Evolutionary conservation across 2,329 filamentous ascomycete genomes (phyloP), one percentile per base, ranked within the genome.

Genomic region (Ascochyta fabae): DNA sequence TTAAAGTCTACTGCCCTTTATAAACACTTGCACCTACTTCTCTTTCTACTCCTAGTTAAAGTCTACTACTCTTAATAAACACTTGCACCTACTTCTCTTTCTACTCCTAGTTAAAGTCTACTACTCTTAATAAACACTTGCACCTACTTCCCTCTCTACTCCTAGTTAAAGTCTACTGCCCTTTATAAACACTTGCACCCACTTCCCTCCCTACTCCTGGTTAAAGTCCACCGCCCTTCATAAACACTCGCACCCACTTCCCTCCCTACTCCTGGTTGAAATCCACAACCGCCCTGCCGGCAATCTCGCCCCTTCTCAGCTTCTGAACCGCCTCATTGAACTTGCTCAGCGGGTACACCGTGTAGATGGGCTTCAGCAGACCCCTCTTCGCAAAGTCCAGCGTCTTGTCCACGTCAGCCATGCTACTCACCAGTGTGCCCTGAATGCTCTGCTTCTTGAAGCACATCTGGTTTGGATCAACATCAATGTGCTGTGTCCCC

Each of bases 231-330:
- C 76, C 16, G 16, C 16, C 16, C 16, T 23, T 23, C 26, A 3
- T 5, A 29, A 13, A 24, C 15, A 7, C 16, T 16, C 22, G 5
- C 15, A 16, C 12, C 15, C 23, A 9, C 12, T 5, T 19, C 42
- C 23, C 26, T 24, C 26, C 33, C 55, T 71, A 75, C 39, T 72
- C 70, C 46, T 61, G 59, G 26, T 84, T 82, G 60, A 85, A 85
- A 62, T 84, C 80, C 19, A 85, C 76, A 12, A 84, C 82, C 39
- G 82, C 78, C 16, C 82, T 70, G 1, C 83, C 83, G 7, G 81
- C 80, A 40, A 85, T 77, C 61, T 84, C 75, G 0, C 81, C 82
- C 35, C 72, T 74, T 49, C 74, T 74, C 60, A 85, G 64, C 61
- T 80, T 79, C 62, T 83, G 76, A 22, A 85, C 80, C 16, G 78